phyloP scores from a whole-genome alignment of 148 eudicot species.

The Vaccinium corymbosum region DNA sequence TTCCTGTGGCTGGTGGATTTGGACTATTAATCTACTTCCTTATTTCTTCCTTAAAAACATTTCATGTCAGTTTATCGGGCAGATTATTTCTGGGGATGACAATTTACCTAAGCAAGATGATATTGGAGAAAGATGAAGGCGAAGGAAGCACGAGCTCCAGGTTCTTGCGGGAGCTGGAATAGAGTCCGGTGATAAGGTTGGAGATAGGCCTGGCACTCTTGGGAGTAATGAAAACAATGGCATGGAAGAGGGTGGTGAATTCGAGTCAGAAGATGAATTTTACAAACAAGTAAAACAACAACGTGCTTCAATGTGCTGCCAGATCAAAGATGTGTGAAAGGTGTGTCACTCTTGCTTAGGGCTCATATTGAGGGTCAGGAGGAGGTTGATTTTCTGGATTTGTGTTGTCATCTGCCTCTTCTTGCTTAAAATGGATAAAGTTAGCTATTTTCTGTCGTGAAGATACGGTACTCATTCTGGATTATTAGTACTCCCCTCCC shows the following conservation, averaged over 20 bases:
- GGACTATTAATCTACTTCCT: background rate
- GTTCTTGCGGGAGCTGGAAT: slow-evolving; percentile 69
- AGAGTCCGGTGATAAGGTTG: slow-evolving; percentile 33
- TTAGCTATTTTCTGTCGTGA: background rate
- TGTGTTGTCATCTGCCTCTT: too few species aligned
- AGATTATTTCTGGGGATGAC: slow-evolving; percentile 79
- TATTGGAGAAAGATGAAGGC: slow-evolving; percentile 57
- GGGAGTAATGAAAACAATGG: slow-evolving; percentile 30
- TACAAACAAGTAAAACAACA: slow-evolving; percentile 42
- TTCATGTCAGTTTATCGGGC: slow-evolving; percentile 17
- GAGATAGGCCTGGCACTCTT: slow-evolving; percentile 26
- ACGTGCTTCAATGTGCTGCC: slow-evolving; percentile 45
- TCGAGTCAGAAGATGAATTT: slow-evolving; percentile 26
- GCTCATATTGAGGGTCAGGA: too few species aligned
- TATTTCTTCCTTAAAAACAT: background rate
- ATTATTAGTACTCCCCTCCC: too few species aligned
- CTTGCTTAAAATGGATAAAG: too few species aligned
- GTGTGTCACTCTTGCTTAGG: too few species aligned
- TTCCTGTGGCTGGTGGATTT: background rate
- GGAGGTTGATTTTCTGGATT: too few species aligned
- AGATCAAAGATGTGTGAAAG: slow-evolving; percentile 48
- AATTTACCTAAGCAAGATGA: slow-evolving; percentile 82
- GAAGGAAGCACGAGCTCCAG: slow-evolving; percentile 76
- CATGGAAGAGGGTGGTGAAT: background rate
- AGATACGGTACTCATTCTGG: too few species aligned